A percentile compares a stretch with the other conserved stretches of the same genome.
These are phyloP conservation scores for Cladophialophora yegresii DNA, from an alignment of 2,329 filamentous ascomycete genomes.

Conservation along the genomic window DNA sequence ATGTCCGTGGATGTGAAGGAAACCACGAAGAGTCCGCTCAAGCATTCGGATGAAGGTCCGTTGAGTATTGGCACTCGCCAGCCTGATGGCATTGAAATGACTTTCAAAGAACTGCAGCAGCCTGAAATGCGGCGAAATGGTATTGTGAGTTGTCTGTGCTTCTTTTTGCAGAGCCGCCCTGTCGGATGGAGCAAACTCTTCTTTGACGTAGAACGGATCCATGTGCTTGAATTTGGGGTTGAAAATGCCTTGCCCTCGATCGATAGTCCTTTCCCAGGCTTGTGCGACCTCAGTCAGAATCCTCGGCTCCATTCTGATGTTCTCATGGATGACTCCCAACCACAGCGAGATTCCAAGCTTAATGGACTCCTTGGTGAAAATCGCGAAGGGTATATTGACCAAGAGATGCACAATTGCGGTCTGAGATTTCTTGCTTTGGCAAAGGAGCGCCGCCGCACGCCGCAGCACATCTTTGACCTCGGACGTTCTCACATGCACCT, in stretches of 20 bases:
- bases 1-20: constrained; percentile 71
- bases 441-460: constrained; percentile 82
- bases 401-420: constrained; percentile 81
- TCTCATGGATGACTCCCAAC: constrained; percentile 96
- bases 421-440: constrained; percentile 72
- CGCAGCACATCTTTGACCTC: constrained; percentile 81
- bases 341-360: constrained; percentile 94
- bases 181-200: constrained; percentile 92
- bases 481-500: constrained; percentile 68
- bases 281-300: constrained; percentile 84
- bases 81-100: constrained; percentile 89
- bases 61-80: constrained; percentile 80
- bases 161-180: constrained; percentile 71
- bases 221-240: constrained; percentile 68
- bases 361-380: constrained; percentile 94
- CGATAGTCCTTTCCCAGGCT: constrained; percentile 84
- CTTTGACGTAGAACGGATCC: constrained; percentile 86
- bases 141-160: constrained; percentile 76
- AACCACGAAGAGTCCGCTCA: constrained; percentile 72
- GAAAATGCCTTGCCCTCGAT: constrained; percentile 78
- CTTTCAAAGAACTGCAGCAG: constrained; percentile 87
- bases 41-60: constrained; percentile 79
- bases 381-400: constrained; percentile 85
- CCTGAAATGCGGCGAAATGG: constrained; percentile 82
- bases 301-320: constrained; percentile 80